These are phyloP conservation scores for Paramyrothecium roridum DNA, from an alignment of 2,329 filamentous ascomycete genomes.

Conservation along the genomic window DNA sequence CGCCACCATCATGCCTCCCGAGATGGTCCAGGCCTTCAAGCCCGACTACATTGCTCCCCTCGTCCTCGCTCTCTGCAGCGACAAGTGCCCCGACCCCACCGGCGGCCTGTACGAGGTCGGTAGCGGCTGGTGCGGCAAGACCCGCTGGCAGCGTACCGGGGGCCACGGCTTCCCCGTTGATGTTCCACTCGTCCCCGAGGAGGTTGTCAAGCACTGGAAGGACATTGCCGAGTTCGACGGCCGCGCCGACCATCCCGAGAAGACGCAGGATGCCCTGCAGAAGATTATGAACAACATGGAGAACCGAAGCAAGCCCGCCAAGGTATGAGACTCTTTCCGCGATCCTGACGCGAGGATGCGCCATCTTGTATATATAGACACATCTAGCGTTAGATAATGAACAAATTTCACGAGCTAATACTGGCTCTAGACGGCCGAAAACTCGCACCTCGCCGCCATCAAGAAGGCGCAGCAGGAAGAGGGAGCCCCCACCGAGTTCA, in stretches of 20 bases:
- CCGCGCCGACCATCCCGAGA: constrained; percentile 81
- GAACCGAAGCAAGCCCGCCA: constrained; percentile 62
- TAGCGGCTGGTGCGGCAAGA: constrained; percentile 87
- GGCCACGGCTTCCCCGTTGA: constrained; percentile 91
- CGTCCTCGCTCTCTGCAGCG: constrained; percentile 78
- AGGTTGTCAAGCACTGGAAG: constrained; percentile 71
- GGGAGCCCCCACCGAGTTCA: constrained; percentile 69
- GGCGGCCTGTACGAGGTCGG: constrained; percentile 92
- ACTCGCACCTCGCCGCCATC: constrained; percentile 72
- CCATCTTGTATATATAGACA: constrained; percentile 12
- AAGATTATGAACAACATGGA: constrained; percentile 79
- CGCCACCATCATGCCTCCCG: constrained; percentile 87
- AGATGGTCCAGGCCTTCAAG: constrained; percentile 98
- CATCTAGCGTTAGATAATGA: constrained; percentile 8
- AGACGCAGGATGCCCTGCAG: constrained; percentile 71
- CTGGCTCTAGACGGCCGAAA: constrained; percentile 36
- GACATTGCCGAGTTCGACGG: constrained; percentile 84
- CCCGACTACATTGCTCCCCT: constrained; percentile 96
- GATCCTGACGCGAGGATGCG: constrained; percentile 3
- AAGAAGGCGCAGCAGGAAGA: constrained; percentile 70
- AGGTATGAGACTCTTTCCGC: constrained; percentile 50
- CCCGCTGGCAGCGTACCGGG: constrained; percentile 89
- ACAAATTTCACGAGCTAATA: constrained; percentile 13
- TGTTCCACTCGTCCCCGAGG: constrained; percentile 78
- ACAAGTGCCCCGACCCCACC: constrained; percentile 81